Base-by-base conservation (phyloP, 1,284 basidiomycete genomes). In the Microbotryum silenes-acaulis region DNA sequence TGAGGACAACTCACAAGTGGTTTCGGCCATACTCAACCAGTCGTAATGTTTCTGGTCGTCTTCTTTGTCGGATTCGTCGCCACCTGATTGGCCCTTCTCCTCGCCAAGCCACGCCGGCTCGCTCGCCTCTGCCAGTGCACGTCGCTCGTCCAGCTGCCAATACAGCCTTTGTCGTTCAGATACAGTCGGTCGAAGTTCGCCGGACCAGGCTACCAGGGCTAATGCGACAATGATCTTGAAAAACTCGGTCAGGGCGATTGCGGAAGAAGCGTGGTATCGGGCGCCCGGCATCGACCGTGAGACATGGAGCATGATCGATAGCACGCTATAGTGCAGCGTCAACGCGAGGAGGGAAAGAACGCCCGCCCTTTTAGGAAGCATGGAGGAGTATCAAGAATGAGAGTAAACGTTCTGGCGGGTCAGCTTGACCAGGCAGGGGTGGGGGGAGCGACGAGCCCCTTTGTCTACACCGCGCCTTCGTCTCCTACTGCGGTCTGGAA, bases 171-270 rank as follows among this genome's bases (percentile, higher is more conserved):
- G 45, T 16, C 58, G 56, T 27, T 45, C 51, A 27, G 31, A 51
- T 23, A 45, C 54, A 45, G 37, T 29, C 3, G 60, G 51, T 4
- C 57, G 52, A 27, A 69, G 54, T 51, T 68, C 67, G 12, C 67
- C 52, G 5, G 54, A 51, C n/a, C 7, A 37, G 4, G 64, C 21
- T 6, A 70, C 72, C 37, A 74, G 59, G 0, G 55, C 12, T 23
- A 65, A n/a, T 2, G 71, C 68, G 29, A 71, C 37, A 37, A 64
- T 18, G n/a, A 73, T 63, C 67, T 74, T 74, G 59, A 63, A 68
- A 6, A 71, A 37, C 46, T 74, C 73, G 27, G 70, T 68, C 18
- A 70, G 50, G 49, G 69, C 52, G 54, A 72, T 67, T 27, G 71
- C 71, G 27, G 65, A 65, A 33, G 70, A 65, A 16, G 72, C 65